Percentiles rank a stretch among this genome's conserved stretches.
phyloP scores from a whole-genome alignment of 176 grass and related monocot species.

The Oryza coarctata region DNA sequence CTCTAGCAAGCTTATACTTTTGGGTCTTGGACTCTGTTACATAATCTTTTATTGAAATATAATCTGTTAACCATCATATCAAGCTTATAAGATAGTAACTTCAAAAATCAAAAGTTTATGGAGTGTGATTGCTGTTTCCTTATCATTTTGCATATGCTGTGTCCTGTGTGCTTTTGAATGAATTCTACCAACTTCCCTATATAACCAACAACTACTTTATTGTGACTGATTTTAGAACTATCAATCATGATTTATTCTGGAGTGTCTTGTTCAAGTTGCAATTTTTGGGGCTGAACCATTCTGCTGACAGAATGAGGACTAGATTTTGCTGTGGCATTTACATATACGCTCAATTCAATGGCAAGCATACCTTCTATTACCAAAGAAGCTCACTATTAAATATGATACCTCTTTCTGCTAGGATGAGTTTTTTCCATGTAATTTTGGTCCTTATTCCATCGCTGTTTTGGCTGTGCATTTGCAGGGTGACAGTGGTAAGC shows the following conservation, averaged over 20 bases:
- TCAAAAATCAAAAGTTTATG: neutral
- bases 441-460: neutral
- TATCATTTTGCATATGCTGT: neutral
- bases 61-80: neutral
- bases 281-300: neutral
- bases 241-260: neutral
- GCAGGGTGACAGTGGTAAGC: slow-evolving; percentile 51
- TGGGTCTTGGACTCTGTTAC: neutral
- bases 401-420: neutral
- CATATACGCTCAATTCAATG: slow-evolving; percentile 5
- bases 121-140: neutral
- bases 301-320: neutral
- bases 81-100: neutral
- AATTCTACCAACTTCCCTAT: neutral
- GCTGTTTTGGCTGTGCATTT: neutral
- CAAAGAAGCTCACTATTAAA: neutral
- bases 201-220: neutral
- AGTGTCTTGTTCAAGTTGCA: neutral
- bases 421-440: neutral
- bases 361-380: neutral
- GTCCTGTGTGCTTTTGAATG: neutral
- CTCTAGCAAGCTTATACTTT: neutral
- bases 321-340: neutral
- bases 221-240: neutral
- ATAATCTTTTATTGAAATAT: neutral